Conservation (phyloP, 495 filamentous ascomycete species). For the Aspergillus bridgeri region DNA sequence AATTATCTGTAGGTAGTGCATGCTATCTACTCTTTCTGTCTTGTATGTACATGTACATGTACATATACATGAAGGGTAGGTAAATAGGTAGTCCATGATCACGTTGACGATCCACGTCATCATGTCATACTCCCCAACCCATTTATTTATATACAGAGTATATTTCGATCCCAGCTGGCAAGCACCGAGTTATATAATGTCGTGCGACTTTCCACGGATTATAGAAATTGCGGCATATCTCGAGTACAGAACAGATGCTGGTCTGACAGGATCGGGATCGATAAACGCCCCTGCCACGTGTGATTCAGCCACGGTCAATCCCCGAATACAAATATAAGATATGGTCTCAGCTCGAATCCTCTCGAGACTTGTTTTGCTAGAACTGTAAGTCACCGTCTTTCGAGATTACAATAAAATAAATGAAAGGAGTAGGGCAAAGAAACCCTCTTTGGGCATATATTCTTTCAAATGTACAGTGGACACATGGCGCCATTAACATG, state of each 20-base stretch:
- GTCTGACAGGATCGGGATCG: background rate
- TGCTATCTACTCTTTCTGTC: too few species aligned
- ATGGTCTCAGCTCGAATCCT: background rate
- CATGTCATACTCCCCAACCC: background rate
- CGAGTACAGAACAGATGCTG: background rate
- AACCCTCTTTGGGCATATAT: background rate
- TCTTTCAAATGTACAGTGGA: background rate
- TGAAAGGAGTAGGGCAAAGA: background rate
- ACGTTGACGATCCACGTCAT: background rate
- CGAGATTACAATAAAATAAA: background rate
- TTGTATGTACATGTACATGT: background rate
- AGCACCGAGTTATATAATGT: background rate
- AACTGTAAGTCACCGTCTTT: background rate
- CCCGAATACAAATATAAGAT: background rate
- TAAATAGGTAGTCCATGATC: too few species aligned
- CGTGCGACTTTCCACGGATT: background rate
- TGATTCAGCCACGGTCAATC: background rate
- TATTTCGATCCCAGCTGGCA: background rate
- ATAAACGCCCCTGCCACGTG: background rate
- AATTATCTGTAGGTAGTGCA: too few species aligned
- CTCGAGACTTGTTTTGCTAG: background rate
- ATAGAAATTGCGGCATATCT: too few species aligned
- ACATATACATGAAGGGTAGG: too few species aligned
- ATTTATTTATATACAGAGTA: too few species aligned
- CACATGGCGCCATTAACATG: conserved; percentile 8